Evolutionary conservation across 2,329 filamentous ascomycete species (phyloP).

Genomic region (Sphaerulina populicola): DNA sequence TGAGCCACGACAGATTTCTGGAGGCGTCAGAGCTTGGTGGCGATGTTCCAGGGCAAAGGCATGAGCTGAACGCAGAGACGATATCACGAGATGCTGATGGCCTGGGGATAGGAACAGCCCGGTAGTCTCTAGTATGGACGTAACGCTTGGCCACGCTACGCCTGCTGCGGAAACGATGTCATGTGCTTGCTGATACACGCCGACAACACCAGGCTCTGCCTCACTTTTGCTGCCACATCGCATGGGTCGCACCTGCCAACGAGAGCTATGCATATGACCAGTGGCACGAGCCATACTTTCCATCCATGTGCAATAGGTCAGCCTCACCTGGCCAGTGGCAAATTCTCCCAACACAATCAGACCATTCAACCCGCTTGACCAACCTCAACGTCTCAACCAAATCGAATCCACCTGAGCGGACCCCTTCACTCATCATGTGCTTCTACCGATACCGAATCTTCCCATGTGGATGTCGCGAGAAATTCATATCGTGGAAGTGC

Average conservation of each 20-base stretch:
- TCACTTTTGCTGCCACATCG: neutral
- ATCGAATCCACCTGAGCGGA: neutral
- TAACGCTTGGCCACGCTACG: neutral
- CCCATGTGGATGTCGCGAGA: slow-evolving; percentile 10
- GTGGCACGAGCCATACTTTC: neutral
- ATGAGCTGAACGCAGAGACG: slow-evolving; percentile 3
- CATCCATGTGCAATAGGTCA: neutral
- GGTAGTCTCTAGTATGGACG: neutral
- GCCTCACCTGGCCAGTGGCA: neutral
- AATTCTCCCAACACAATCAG: neutral
- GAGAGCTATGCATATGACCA: slow-evolving; percentile 3
- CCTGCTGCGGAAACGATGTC: neutral
- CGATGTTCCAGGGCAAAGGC: neutral
- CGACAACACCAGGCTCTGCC: neutral
- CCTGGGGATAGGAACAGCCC: neutral
- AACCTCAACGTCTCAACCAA: slow-evolving; percentile 3
- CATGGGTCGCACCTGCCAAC: neutral
- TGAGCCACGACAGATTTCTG: neutral
- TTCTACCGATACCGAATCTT: slow-evolving; percentile 9
- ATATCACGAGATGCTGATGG: neutral
- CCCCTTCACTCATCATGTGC: slow-evolving; percentile 7
- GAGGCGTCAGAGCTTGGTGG: slow-evolving; percentile 6
- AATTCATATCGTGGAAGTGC: slow-evolving; percentile 8
- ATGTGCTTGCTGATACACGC: neutral
- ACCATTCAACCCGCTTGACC: neutral